Base-by-base conservation (phyloP, 202 grass and related monocot species). In the Digitaria exilis region DNA sequence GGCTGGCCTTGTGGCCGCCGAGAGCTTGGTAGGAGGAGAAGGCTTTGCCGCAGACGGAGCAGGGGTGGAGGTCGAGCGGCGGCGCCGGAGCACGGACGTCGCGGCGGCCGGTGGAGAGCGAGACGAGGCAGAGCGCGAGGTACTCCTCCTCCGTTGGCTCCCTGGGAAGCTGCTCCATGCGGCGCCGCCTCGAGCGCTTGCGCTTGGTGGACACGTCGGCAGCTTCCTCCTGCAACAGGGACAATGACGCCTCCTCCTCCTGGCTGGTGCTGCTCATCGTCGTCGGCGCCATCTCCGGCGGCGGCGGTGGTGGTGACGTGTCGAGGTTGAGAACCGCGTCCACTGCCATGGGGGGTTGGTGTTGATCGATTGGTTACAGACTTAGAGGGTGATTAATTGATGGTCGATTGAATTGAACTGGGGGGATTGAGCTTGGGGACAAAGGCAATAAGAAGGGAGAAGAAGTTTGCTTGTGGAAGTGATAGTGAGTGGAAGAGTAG, bases 1-100 rank as follows among this genome's bases (percentile, higher is more conserved):
- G 96, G 89, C 96, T 98, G 6, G 95, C 76, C 89, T 95, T 98
- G 92, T 98, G 95, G 1, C 95, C 95, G 31, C 95, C 95, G 26
- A 98, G 92, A 22, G 95, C 95, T 76, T 98, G 95, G 92, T 95
- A 93, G 0, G 95, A 88, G 3, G 88, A 4, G 82, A 98, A 98
- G 22, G 65, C 73, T 87, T 95, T 98, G 41, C 95, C 95, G 78
- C 95, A 98, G 75, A 98, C 85, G 17, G 92, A 85, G 83, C 96
- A 98, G 11, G 87, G 76, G 84, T 98, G 88, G 6, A 9, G 7
- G 42, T 82, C 85, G 15, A 16, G 7, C 28, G 69, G 16, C 42
- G 67, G 50, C 63, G 30, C 41, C 3, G 69, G 3, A 0, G 61
- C 54, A 21, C 46, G 63, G 45, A 44, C 10, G 56, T 78, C 65